Evolutionary conservation across 225 moss, liverwort and hornwort genomes (phyloP).

Genomic region (Polytrichum formosum): DNA sequence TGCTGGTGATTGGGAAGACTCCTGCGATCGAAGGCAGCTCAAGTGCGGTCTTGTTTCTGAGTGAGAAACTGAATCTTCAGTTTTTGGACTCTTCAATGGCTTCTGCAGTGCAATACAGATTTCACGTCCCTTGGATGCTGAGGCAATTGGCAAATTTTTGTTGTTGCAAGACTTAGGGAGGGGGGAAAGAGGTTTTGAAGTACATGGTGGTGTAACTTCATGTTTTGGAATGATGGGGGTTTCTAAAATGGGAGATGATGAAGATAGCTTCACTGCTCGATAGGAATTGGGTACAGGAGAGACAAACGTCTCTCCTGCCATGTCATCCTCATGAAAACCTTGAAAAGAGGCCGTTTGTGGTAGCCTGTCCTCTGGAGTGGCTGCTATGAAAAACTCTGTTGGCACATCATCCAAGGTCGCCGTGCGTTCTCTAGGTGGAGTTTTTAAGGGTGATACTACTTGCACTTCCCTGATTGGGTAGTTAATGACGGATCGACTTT

Average conservation of each 20-base stretch:
- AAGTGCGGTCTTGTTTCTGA: constrained; percentile 21
- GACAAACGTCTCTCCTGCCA: constrained; percentile 16
- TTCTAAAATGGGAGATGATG: constrained; percentile 42
- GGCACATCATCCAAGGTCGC: constrained; percentile 20
- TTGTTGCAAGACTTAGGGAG: constrained; percentile 23
- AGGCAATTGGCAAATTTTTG: constrained; percentile 17
- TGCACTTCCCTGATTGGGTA: constrained; percentile 36
- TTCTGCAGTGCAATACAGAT: constrained; percentile 13
- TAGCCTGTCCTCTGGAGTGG: constrained; percentile 58
- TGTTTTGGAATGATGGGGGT: constrained; percentile 36
- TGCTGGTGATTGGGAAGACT: constrained; percentile 39
- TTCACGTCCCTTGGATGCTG: constrained; percentile 14
- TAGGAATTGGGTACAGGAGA: constrained; percentile 26
- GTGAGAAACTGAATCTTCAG: constrained; percentile 25
- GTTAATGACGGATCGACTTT: constrained; percentile 31
- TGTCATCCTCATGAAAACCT: not conserved
- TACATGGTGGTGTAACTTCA: constrained; percentile 32
- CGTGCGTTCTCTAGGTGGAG: constrained; percentile 13
- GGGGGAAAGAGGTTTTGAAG: constrained; percentile 34
- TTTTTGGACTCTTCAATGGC: constrained; percentile 13
- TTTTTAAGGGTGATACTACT: constrained; percentile 47
- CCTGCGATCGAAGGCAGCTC: not conserved
- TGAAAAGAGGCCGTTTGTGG: constrained; percentile 28
- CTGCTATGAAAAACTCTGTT: constrained; percentile 37
- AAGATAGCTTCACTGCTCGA: constrained; percentile 13